Conservation (phyloP, 2,329 filamentous ascomycete genomes). For the Chrysoporthe puriensis region DNA sequence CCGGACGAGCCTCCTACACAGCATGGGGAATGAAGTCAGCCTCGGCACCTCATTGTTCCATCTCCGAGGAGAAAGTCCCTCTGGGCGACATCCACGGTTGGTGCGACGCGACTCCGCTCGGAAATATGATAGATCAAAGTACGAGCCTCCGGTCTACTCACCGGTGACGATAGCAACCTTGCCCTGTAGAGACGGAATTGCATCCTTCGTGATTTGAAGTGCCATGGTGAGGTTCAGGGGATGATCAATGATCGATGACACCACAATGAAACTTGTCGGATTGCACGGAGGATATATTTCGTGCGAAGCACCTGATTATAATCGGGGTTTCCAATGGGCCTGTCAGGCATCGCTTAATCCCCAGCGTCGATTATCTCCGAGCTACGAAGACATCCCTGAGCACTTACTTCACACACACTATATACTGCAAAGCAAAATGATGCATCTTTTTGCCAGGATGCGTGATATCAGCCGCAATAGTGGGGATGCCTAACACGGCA, state of each 20-base stretch:
- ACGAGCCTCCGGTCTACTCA: neutral
- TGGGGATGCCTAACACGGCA: neutral
- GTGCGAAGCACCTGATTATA: conserved; percentile 2
- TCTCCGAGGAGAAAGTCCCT: neutral
- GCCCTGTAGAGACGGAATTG: neutral
- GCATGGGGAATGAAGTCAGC: neutral
- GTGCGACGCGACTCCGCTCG: neutral
- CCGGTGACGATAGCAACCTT: conserved; percentile 11
- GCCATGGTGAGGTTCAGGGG: neutral
- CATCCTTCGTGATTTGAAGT: neutral
- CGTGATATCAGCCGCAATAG: neutral
- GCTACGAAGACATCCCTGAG: neutral
- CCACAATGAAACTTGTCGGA: no score
- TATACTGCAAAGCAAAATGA: neutral
- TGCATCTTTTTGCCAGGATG: neutral
- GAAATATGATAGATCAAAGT: conserved; percentile 1
- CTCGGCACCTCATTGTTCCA: neutral
- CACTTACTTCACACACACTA: neutral
- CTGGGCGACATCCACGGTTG: neutral
- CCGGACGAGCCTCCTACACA: conserved; percentile 3
- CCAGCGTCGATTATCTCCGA: neutral
- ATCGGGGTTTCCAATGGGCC: neutral
- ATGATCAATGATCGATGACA: neutral
- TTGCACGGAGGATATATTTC: neutral
- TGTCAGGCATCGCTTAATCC: neutral